These are phyloP conservation scores for Flueggea neowawraea DNA, from an alignment of 441 rosid species.

Conservation along the genomic window DNA sequence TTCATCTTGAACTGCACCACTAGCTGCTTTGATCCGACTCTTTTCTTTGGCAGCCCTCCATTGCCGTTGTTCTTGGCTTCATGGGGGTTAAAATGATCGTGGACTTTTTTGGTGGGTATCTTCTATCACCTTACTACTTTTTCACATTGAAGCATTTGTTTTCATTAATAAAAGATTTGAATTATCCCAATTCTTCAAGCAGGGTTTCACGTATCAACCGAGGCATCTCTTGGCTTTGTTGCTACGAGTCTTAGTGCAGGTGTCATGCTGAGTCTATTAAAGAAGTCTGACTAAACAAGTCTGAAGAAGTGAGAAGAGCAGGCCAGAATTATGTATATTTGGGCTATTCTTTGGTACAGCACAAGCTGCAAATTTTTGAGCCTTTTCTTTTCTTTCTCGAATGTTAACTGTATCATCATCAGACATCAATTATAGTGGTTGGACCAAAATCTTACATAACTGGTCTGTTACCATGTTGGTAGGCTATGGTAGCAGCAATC, in stretches of 20 bases:
- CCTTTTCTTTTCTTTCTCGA: slow-evolving; percentile 4
- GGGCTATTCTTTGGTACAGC: not conserved
- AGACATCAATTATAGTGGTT: no score
- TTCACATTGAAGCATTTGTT: not conserved
- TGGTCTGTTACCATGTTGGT: no score
- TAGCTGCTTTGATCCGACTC: not conserved
- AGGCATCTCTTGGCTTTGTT: slow-evolving; percentile 84
- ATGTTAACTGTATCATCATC: slow-evolving; percentile 5
- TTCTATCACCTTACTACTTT: slow-evolving; percentile 2
- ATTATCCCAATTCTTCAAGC: slow-evolving; percentile 14
- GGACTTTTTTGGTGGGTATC: slow-evolving; percentile 73
- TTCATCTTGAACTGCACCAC: not conserved
- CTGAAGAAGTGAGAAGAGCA: slow-evolving; percentile 18
- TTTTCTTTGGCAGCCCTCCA: slow-evolving; percentile 60
- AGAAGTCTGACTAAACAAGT: slow-evolving; percentile 46
- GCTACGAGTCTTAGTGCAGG: slow-evolving; percentile 75
- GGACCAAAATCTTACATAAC: no score
- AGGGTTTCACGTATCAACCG: slow-evolving; percentile 82
- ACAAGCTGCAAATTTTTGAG: slow-evolving; percentile 6
- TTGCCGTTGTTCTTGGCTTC: slow-evolving; percentile 88
- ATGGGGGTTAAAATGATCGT: slow-evolving; percentile 90
- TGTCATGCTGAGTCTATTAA: slow-evolving; percentile 69
- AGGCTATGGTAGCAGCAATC: no score
- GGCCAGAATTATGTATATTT: slow-evolving; percentile 6
- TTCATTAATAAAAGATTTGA: not conserved